Evolutionary conservation across 345 rosid genomes (phyloP), one percentile per base, ranked within the genome.

Genomic region (Hibiscus trionum): DNA sequence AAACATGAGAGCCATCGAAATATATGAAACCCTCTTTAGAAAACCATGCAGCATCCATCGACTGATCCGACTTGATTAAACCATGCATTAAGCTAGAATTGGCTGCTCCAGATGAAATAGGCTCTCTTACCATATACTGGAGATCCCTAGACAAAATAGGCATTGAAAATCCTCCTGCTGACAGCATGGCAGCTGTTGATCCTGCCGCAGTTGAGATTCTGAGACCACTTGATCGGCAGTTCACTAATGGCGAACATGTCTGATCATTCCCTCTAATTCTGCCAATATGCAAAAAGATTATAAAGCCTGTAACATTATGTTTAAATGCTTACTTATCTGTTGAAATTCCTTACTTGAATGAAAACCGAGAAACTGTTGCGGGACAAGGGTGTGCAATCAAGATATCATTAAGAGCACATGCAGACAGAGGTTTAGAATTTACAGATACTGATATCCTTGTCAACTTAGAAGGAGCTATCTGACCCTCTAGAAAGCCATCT

Each of bases 181-280:
- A 94, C n/a, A 76, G 88, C 96, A 90, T 94, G 71, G 99, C 97
- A 5, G 96, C 96, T 0, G 98, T 90, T 55, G 97, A 90, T 60
- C 97, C 98, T 65, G 91, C 88, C 14, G 97, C 91, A 46, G 92
- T 89, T 52, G 96, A 94, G 65, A 90, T 84, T 87, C 97, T 86
- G 33, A 94, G 82, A 73, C 98, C 98, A 66, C 98, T 91, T 66
- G 98, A 88, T 69, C 93, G 85, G 61, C 97, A 81, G 82, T 88
- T 86, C 73, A 86, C 85, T 59, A 85, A 65, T 37, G 84, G 84
- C 5, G 80, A 68, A 76, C 72, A 63, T 21, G 79, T 73, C 76
- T 84, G 74, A 12, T 83, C 77, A 47, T 82, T 82, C 61, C 62
- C 82, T 72, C 53, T 49, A 49, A 49, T 49, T 49, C 53, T 49